Conservation (phyloP, 192 early-diverging fungal genomes). For the Rhizophagus prolifer region DNA sequence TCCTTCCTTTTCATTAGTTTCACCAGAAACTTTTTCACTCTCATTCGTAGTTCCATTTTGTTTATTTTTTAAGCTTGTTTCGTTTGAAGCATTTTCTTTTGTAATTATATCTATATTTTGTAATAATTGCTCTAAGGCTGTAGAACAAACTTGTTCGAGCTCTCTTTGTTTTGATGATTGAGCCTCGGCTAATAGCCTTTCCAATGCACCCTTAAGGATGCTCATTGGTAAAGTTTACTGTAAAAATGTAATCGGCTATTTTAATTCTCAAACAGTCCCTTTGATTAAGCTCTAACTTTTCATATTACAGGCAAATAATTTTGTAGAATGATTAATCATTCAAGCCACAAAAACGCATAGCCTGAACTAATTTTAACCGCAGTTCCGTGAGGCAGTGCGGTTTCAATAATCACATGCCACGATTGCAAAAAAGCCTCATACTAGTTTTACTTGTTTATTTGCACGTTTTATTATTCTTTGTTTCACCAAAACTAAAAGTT, state of each 20-base stretch:
- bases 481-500: no score
- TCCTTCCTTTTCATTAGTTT: not conserved
- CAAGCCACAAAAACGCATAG: not conserved
- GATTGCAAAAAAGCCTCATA: no score
- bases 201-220: slow-evolving; percentile 49
- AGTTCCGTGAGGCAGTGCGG: not conserved
- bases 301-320: not conserved
- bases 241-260: not conserved
- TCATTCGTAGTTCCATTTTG: not conserved
- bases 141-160: slow-evolving; percentile 37
- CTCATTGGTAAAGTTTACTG: slow-evolving; percentile 32
- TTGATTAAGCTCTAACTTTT: not conserved
- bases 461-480: no score
- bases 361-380: not conserved
- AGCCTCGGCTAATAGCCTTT: slow-evolving; percentile 46
- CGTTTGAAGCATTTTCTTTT: slow-evolving; percentile 20
- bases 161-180: slow-evolving; percentile 42
- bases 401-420: no score
- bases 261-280: no score
- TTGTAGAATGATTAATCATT: not conserved
- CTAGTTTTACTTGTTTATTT: no score
- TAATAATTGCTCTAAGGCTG: slow-evolving; percentile 38
- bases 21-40: not conserved
- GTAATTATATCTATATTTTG: slow-evolving; percentile 34
- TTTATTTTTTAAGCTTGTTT: not conserved